Evolutionary conservation across 2,329 filamentous ascomycete species (phyloP), one percentile per base, ranked within the genome.

Genomic region (Sporothrix brunneoviolacea): DNA sequence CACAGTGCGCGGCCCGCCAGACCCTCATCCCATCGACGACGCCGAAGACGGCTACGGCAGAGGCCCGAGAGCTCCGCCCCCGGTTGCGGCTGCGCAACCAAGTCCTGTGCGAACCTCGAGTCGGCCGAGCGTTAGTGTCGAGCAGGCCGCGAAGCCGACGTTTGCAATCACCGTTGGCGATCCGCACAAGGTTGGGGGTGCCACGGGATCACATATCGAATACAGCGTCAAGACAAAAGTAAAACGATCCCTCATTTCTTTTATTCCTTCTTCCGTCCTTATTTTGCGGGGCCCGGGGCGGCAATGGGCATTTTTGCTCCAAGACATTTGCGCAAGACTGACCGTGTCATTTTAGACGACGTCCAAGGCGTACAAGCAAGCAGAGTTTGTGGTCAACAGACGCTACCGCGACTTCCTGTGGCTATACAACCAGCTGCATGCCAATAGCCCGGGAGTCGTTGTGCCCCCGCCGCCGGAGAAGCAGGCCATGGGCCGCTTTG

Each of bases 391-490:
- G 51, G 93, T 98, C 59, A 95, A 90, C 62, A 80, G 93, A 60
- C 82, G 93, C 63, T 98, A 97, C 68, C 84, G 91, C 53, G 93
- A 98, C 69, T 98, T 98, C 66, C 74, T 98, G 48, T 98, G 93
- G 93, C 82, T 98, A 24, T 98, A 98, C 68, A 96, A 85, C 59
- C 89, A 91, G 27, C 75, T 98, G 54, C 93, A 97, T 65, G 85
- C 83, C 55, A 98, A 95, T 66, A 96, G 93, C 61, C 93, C 93
- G 0, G 93, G 93, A 51, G 84, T 96, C 33, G 90, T 98, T 27
- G 88, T 98, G 12, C 93, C 93, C 0, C 91, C 93, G 8, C 93
- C 93, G 0, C 93, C 93, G 1, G 93, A 98, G 71, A 98, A 98
- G 73, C 93, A 98, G 70, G 91, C 91, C 8, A 88, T 98, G 50